Conservation (phyloP, 2,329 filamentous ascomycete species). For the Monosporascus cannonballus region DNA sequence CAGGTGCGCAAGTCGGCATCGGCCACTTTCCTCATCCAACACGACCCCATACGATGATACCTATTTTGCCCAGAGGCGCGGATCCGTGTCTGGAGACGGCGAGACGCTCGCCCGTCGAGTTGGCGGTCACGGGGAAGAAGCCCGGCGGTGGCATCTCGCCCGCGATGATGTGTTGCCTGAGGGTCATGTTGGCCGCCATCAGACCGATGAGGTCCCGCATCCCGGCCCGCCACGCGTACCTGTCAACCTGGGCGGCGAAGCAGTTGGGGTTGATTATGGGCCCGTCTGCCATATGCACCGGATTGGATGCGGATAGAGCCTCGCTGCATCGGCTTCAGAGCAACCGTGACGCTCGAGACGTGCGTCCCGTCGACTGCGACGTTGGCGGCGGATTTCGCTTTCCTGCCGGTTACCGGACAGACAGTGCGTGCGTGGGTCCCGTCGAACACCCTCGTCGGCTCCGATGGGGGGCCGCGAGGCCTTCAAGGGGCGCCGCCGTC, state of each 20-base stretch:
- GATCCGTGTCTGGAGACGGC: neutral
- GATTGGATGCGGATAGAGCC: neutral
- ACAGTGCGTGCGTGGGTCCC: neutral
- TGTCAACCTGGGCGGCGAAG: neutral
- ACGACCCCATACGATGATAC: neutral
- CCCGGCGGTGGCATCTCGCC: neutral
- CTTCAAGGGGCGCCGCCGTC: neutral
- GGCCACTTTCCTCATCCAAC: conserved; percentile 13
- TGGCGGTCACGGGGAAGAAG: neutral
- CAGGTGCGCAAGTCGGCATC: conserved; percentile 12
- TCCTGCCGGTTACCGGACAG: conserved; percentile 1
- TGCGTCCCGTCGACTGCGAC: neutral
- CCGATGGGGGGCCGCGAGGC: conserved; percentile 1
- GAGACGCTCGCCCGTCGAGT: neutral
- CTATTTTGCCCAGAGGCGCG: neutral
- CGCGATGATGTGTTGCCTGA: neutral
- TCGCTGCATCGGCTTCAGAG: neutral
- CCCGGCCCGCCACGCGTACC: neutral
- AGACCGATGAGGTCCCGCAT: neutral
- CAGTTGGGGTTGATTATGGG: neutral
- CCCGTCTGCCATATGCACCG: neutral
- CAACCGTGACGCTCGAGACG: neutral
- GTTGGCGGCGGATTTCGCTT: neutral
- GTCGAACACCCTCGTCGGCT: conserved; percentile 4
- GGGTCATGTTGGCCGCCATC: neutral